These are phyloP conservation scores for Aspergillus felis DNA, from an alignment of 2,329 filamentous ascomycete genomes.

Conservation along the genomic window DNA sequence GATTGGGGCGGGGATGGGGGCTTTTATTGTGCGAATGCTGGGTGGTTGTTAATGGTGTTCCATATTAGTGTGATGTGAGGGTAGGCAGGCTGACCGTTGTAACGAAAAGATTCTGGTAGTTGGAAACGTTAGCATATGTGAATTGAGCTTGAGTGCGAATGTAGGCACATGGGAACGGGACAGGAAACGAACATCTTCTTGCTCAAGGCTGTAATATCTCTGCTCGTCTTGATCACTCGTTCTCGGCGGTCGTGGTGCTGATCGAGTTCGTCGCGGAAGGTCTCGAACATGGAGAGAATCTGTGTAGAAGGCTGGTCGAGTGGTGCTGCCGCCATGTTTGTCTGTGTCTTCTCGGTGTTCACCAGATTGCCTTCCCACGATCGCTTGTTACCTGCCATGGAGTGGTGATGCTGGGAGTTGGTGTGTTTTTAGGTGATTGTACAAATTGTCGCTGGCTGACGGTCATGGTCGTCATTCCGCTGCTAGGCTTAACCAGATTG, in stretches of 20 bases:
- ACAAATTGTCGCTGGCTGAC: neutral
- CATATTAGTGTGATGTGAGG: slow-evolving; percentile 2
- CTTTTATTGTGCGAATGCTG: slow-evolving; percentile 39
- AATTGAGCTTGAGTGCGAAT: neutral
- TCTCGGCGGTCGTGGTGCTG: slow-evolving; percentile 92
- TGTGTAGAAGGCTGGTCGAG: slow-evolving; percentile 33
- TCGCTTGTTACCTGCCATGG: slow-evolving; percentile 36
- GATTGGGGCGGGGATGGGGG: slow-evolving; percentile 61
- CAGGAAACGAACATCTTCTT: slow-evolving; percentile 78
- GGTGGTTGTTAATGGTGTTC: neutral
- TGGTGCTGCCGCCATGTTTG: slow-evolving; percentile 8
- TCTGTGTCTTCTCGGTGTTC: slow-evolving; percentile 7
- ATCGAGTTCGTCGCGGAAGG: slow-evolving; percentile 82
- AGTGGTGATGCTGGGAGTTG: neutral
- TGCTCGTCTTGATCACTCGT: slow-evolving; percentile 81
- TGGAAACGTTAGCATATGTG: slow-evolving; percentile 1
- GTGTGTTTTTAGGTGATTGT: neutral
- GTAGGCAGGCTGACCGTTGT: slow-evolving; percentile 58
- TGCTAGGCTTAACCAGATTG: neutral
- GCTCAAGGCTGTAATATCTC: slow-evolving; percentile 88
- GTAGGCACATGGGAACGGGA: neutral
- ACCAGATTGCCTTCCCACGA: slow-evolving; percentile 35
- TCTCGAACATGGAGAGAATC: slow-evolving; percentile 71
- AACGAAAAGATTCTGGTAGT: slow-evolving; percentile 69
- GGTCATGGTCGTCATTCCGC: neutral